These are phyloP conservation scores for Discostella pseudostelligera DNA, from an alignment of 108 stramenopile species.

Conservation along the genomic window DNA sequence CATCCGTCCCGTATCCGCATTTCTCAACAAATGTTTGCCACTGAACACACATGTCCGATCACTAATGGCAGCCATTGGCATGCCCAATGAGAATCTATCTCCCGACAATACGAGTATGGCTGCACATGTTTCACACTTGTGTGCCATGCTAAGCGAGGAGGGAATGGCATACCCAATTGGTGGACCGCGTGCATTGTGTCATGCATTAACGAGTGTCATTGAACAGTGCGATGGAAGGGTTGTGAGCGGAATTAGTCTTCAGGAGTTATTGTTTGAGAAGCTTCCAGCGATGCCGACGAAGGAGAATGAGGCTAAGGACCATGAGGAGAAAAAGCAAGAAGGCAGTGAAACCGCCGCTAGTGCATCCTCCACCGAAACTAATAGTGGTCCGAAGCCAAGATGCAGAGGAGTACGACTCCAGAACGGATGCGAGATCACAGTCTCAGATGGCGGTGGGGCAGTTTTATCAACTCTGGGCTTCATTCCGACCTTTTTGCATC, in stretches of 20 bases:
- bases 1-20: conserved; percentile 63
- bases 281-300: conserved; percentile 13
- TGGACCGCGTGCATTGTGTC: conserved; percentile 78
- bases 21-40: conserved; percentile 74
- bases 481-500: conserved; percentile 78
- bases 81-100: conserved; percentile 71
- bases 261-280: conserved; percentile 63
- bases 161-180: conserved; percentile 87
- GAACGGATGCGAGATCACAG: conserved; percentile 48
- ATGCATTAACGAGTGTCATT: conserved; percentile 75
- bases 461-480: conserved; percentile 77
- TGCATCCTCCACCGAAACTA: conserved; percentile 18
- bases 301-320: conserved; percentile 6
- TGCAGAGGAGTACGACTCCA: conserved; percentile 61
- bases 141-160: conserved; percentile 64
- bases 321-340: conserved; percentile 9
- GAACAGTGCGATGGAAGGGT: conserved; percentile 79
- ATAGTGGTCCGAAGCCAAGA: conserved; percentile 41
- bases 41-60: conserved; percentile 76
- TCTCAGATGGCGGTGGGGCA: conserved; percentile 33
- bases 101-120: conserved; percentile 86
- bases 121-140: conserved; percentile 75
- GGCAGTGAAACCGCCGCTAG: conserved; percentile 9
- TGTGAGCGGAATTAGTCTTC: conserved; percentile 52
- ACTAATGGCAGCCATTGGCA: conserved; percentile 83